Percentiles rank a stretch among this genome's conserved stretches.
These are phyloP conservation scores for Fraxinus ornus DNA, from an alignment of 305 asterid species.

Conservation along the genomic window DNA sequence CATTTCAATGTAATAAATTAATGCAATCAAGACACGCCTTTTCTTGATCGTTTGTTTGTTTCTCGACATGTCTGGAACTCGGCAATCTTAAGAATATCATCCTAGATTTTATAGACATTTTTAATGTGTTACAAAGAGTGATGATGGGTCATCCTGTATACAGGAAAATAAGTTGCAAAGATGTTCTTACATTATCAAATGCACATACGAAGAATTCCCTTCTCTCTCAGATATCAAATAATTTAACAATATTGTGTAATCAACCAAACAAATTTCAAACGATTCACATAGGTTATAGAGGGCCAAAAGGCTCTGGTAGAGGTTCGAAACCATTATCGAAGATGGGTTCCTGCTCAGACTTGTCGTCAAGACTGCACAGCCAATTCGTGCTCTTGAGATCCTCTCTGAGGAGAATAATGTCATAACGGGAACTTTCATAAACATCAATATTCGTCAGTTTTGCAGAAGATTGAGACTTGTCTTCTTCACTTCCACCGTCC, in stretches of 20 bases:
- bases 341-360: constrained; percentile 40
- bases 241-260: background rate
- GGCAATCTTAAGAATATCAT: background rate
- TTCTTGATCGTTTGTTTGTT: background rate
- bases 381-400: constrained; percentile 48
- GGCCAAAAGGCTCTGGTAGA: constrained; percentile 51
- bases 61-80: background rate
- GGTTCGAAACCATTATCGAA: constrained; percentile 50
- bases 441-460: constrained; percentile 58
- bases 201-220: background rate
- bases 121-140: background rate
- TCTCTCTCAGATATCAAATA: background rate
- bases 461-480: constrained; percentile 49
- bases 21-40: background rate
- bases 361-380: constrained; percentile 49
- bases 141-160: background rate
- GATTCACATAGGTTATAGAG: constrained; percentile 24
- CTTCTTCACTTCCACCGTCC: constrained; percentile 71
- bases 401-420: constrained; percentile 49
- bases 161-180: background rate
- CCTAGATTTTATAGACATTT: background rate
- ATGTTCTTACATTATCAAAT: background rate
- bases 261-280: constrained; percentile 9
- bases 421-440: constrained; percentile 89
- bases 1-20: background rate